These are phyloP conservation scores for Hericium erinaceus DNA, from an alignment of 768 basidiomycete species.

Conservation along the genomic window DNA sequence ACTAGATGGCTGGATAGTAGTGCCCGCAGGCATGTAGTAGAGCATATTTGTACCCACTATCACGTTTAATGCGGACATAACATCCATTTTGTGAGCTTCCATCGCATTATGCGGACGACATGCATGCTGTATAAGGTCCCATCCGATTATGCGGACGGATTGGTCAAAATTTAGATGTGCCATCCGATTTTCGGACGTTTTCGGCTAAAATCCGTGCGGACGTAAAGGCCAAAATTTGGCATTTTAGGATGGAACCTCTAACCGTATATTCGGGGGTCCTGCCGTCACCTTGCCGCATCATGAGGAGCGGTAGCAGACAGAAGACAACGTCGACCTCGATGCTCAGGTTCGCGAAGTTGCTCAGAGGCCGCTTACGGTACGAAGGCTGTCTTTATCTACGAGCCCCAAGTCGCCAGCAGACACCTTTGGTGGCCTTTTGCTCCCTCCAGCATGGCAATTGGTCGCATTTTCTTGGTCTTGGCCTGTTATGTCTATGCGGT, in stretches of 20 bases:
- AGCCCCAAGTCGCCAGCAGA: neutral
- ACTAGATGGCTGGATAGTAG: too few species aligned
- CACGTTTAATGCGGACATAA: too few species aligned
- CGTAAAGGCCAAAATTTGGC: neutral
- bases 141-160: neutral
- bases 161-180: neutral
- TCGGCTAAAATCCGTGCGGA: neutral
- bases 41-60: too few species aligned
- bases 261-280: neutral
- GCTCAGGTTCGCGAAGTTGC: neutral
- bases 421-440: neutral
- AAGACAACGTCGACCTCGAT: constrained; percentile 5
- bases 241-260: neutral
- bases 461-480: too few species aligned
- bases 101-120: neutral
- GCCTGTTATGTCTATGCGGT: too few species aligned
- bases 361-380: constrained; percentile 17
- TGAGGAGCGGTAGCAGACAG: neutral
- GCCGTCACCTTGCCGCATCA: too few species aligned
- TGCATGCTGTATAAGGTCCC: neutral
- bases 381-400: too few species aligned
- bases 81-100: neutral
- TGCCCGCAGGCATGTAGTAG: too few species aligned
- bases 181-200: neutral
- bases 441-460: neutral